Conservation (phyloP, 2,329 filamentous ascomycete species). For the Apiospora hydei region DNA sequence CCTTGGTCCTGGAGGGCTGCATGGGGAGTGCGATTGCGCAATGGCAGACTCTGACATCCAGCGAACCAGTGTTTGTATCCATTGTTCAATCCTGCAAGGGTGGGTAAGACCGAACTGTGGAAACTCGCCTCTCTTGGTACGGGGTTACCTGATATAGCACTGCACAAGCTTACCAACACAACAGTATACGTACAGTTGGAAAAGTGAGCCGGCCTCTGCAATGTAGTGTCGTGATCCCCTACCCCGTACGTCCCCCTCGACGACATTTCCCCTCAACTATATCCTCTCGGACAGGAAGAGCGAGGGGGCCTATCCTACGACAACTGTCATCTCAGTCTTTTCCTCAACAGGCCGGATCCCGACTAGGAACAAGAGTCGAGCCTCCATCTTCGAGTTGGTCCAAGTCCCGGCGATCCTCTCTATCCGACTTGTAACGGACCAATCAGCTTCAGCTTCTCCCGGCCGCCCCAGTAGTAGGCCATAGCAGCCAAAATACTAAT, state of each 20-base stretch:
- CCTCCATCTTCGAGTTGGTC: background rate
- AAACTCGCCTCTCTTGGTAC: slow-evolving; percentile 8
- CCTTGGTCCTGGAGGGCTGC: background rate
- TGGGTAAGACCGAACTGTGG: slow-evolving; percentile 18
- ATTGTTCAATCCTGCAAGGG: slow-evolving; percentile 16
- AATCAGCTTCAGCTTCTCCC: slow-evolving; percentile 26
- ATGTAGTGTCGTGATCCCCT: background rate
- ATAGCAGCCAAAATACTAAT: slow-evolving; percentile 8
- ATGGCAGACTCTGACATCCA: slow-evolving; percentile 16
- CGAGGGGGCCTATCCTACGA: background rate
- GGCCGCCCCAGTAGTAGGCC: slow-evolving; percentile 6
- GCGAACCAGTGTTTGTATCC: slow-evolving; percentile 17
- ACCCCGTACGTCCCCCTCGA: slow-evolving; percentile 11
- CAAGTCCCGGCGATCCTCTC: background rate
- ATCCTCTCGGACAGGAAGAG: background rate
- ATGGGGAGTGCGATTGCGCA: slow-evolving; percentile 14
- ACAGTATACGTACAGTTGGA: background rate
- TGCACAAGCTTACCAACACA: background rate
- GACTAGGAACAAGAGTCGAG: background rate
- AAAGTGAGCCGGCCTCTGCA: background rate
- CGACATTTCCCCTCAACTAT: slow-evolving; percentile 5
- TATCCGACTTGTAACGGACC: background rate
- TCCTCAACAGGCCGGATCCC: background rate
- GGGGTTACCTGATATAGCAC: slow-evolving; percentile 5
- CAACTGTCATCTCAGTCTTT: background rate